These are phyloP conservation scores for Aegilops longissima DNA, from an alignment of 176 grass and related monocot genomes.

Conservation along the genomic window DNA sequence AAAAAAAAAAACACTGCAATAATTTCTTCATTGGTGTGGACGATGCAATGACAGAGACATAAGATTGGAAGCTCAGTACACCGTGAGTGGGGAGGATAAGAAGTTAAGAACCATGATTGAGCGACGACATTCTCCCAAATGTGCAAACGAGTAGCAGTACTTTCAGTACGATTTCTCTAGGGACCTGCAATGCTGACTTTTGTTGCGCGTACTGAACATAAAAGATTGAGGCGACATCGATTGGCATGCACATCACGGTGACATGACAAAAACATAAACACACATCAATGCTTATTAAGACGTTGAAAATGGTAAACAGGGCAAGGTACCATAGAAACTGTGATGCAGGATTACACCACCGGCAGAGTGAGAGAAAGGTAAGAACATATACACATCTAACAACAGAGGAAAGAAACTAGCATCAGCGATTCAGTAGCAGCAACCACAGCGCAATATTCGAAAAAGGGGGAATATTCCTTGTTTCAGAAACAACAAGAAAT, in stretches of 20 bases:
- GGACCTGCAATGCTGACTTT: slow-evolving; percentile 31
- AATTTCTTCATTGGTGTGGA: background rate
- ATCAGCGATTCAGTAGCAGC: background rate
- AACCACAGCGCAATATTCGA: background rate
- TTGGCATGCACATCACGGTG: background rate
- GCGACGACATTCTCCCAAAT: slow-evolving; percentile 17
- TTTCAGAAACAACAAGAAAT: too few species aligned
- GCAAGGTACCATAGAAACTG: background rate
- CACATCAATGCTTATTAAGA: background rate
- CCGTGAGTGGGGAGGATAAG: background rate
- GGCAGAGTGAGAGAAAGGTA: background rate
- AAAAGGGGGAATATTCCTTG: too few species aligned
- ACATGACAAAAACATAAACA: background rate
- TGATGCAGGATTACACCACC: background rate
- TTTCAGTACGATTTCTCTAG: background rate
- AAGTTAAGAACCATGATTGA: slow-evolving; percentile 27
- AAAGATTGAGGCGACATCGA: slow-evolving; percentile 22
- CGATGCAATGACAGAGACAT: background rate
- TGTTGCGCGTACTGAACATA: background rate
- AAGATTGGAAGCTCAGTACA: background rate
- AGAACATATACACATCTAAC: background rate
- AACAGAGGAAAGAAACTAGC: background rate
- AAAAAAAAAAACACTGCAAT: background rate
- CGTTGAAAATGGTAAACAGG: background rate
- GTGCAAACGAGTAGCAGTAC: slow-evolving; percentile 36